Evolutionary conservation across 257 asterid species (phyloP).

Genomic region (Linderniella brevidens): DNA sequence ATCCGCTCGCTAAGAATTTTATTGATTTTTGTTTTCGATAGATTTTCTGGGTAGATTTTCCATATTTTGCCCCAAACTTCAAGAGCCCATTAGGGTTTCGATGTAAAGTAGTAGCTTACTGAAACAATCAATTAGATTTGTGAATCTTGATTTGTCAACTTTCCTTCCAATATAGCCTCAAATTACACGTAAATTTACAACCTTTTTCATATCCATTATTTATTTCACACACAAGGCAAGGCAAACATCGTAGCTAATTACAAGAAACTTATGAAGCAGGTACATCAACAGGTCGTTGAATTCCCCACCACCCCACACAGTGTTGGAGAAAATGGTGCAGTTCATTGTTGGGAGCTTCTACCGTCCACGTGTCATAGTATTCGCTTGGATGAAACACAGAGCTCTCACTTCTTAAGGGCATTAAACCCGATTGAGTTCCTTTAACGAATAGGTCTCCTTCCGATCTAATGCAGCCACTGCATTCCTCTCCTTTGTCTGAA

Average conservation of each 20-base stretch:
- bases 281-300: slow-evolving; percentile 27
- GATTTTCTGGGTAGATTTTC: too few species aligned
- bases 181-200: too few species aligned
- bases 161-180: too few species aligned
- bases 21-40: too few species aligned
- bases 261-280: slow-evolving; percentile 11
- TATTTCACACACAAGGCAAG: too few species aligned
- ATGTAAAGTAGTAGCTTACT: too few species aligned
- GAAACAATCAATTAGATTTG: too few species aligned
- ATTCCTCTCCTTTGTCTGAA: slow-evolving; percentile 42
- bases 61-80: too few species aligned
- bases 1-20: too few species aligned
- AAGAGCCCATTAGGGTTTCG: too few species aligned
- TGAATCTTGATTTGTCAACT: too few species aligned
- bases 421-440: slow-evolving; percentile 41
- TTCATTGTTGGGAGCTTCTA: slow-evolving; percentile 37
- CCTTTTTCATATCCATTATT: too few species aligned
- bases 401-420: slow-evolving; percentile 14
- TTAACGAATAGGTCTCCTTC: slow-evolving; percentile 52
- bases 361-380: slow-evolving; percentile 42
- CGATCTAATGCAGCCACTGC: slow-evolving; percentile 50
- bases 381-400: slow-evolving; percentile 39
- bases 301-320: slow-evolving; percentile 52
- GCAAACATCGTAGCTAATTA: slow-evolving; percentile 5
- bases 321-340: slow-evolving; percentile 46